phyloP scores from a whole-genome alignment of 352 stramenopile genomes.

The Pythium guiyangense region DNA sequence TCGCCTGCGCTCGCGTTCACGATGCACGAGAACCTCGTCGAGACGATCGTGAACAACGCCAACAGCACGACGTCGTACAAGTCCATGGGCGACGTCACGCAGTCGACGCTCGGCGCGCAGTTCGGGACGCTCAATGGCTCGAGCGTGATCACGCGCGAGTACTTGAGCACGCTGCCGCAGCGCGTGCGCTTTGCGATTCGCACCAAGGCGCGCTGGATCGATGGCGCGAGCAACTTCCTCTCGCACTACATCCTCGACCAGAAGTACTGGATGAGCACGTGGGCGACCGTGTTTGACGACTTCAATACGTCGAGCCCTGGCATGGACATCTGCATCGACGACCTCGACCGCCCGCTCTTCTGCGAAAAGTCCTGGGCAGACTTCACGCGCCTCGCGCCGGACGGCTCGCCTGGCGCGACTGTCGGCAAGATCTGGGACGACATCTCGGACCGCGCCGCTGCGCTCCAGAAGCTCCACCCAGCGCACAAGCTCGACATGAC shows the following conservation, averaged over 20 bases:
- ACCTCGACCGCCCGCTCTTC: constrained; percentile 46
- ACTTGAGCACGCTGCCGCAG: constrained; percentile 37
- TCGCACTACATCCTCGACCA: constrained; percentile 48
- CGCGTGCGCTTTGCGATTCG: constrained; percentile 43
- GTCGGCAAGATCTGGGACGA: constrained; percentile 35
- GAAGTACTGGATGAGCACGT: constrained; percentile 56
- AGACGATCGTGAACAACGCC: constrained; percentile 29
- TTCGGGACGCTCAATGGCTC: constrained; percentile 10
- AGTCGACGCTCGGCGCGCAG: constrained; percentile 17
- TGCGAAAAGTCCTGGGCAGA: constrained; percentile 55
- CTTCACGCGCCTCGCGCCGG: constrained; percentile 15
- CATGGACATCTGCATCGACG: constrained; percentile 46
- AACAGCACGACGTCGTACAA: constrained; percentile 50
- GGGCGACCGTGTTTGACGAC: constrained; percentile 37
- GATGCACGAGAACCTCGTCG: constrained; percentile 41
- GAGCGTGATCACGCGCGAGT: constrained; percentile 30
- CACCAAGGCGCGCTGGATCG: constrained; percentile 44
- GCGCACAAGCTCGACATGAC: constrained; percentile 39
- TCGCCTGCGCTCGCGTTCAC: constrained; percentile 22
- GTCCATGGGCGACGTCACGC: constrained; percentile 35
- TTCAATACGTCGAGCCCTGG: constrained; percentile 22
- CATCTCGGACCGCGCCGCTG: constrained; percentile 25
- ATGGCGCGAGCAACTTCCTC: constrained; percentile 40
- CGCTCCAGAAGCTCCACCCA: constrained; percentile 22
- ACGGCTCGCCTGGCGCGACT: constrained; percentile 6